Evolutionary conservation across 495 filamentous ascomycete genomes (phyloP).

Genomic region (Penicillium tannophilum): DNA sequence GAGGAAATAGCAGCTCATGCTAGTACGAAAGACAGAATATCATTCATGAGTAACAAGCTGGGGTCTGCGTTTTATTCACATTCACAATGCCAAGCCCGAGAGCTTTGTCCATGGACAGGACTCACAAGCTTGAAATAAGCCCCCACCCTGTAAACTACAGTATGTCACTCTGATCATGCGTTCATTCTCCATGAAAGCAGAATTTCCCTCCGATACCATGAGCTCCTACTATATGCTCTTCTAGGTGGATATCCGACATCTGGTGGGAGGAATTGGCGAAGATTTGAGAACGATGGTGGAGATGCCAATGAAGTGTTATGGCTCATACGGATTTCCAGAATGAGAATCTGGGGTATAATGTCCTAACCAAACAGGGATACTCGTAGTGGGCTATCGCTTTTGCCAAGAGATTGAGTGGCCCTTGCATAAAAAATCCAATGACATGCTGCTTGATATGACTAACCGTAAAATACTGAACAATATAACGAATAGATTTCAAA

Average conservation of each 20-base stretch:
- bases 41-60: neutral
- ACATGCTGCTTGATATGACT: too few relatives aligned
- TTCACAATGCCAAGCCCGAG: neutral
- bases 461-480: too few relatives aligned
- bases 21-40: neutral
- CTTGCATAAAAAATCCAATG: too few relatives aligned
- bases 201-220: conserved; percentile 24
- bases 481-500: neutral
- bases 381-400: too few relatives aligned
- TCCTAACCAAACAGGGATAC: too few relatives aligned
- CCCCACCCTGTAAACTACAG: conserved; percentile 9
- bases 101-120: too few relatives aligned
- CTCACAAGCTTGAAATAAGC: conserved; percentile 1
- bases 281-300: neutral
- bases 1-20: neutral
- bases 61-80: neutral
- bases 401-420: too few relatives aligned
- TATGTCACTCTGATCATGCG: conserved; percentile 36
- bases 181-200: conserved; percentile 35
- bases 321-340: neutral
- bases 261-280: too few relatives aligned
- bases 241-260: conserved; percentile 5
- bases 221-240: conserved; percentile 21
- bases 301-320: neutral
- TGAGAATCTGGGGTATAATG: neutral